These are phyloP conservation scores for Apophysomyces variabilis DNA, from an alignment of 371 early-diverging fungal species.

Conservation along the genomic window DNA sequence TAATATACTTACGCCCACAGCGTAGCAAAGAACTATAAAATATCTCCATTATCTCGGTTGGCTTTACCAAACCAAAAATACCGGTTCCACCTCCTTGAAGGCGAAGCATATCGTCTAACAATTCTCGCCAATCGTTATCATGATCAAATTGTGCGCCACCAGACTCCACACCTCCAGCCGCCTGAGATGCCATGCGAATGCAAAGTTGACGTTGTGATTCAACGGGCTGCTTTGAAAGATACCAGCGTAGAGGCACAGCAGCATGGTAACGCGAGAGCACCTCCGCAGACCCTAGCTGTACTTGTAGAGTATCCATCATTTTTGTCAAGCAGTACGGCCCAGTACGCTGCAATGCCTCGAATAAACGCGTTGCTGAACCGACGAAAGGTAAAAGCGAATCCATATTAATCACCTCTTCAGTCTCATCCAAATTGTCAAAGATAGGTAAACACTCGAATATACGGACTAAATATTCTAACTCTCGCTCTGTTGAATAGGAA, in stretches of 20 bases:
- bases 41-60: slow-evolving; percentile 67
- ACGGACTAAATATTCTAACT: slow-evolving; percentile 54
- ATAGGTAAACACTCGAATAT: slow-evolving; percentile 69
- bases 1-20: slow-evolving; percentile 65
- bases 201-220: slow-evolving; percentile 63
- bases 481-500: slow-evolving; percentile 53
- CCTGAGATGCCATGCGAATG: slow-evolving; percentile 67
- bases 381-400: slow-evolving; percentile 28
- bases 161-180: slow-evolving; percentile 62
- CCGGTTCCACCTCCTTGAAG: slow-evolving; percentile 51
- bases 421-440: slow-evolving; percentile 38
- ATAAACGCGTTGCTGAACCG: slow-evolving; percentile 34
- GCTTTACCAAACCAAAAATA: slow-evolving; percentile 58
- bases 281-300: slow-evolving; percentile 69
- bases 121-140: slow-evolving; percentile 74
- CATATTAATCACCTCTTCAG: slow-evolving; percentile 27
- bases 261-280: slow-evolving; percentile 67
- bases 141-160: slow-evolving; percentile 61
- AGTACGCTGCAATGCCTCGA: slow-evolving; percentile 52
- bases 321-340: slow-evolving; percentile 54
- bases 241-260: slow-evolving; percentile 64
- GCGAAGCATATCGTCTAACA: slow-evolving; percentile 72
- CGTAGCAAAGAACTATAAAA: slow-evolving; percentile 70
- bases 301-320: slow-evolving; percentile 68
- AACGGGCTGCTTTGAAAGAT: slow-evolving; percentile 50